Percentiles rank a stretch among this genome's conserved stretches.
Evolutionary conservation across 495 filamentous ascomycete genomes (phyloP).

Genomic region (Penicillium daleae): DNA sequence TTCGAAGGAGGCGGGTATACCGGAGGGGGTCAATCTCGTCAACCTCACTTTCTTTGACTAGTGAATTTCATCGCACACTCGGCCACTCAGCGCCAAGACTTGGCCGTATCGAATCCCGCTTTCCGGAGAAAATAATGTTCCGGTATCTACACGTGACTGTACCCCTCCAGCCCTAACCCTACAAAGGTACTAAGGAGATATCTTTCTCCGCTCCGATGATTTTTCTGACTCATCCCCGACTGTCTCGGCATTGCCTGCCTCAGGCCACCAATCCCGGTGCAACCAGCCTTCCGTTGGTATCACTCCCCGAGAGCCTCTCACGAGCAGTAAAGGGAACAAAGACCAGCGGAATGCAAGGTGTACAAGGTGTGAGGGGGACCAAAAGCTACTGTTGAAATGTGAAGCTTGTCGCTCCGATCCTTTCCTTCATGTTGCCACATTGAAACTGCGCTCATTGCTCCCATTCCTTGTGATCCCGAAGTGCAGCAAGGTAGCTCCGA

Average conservation of each 20-base stretch:
- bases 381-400: slow-evolving; percentile 4
- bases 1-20: slow-evolving; percentile 43
- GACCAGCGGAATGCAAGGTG: neutral
- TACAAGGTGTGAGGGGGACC: neutral
- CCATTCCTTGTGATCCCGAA: slow-evolving; percentile 23
- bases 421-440: slow-evolving; percentile 1
- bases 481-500: slow-evolving; percentile 21
- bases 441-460: neutral
- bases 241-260: slow-evolving; percentile 6
- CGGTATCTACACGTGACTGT: slow-evolving; percentile 42
- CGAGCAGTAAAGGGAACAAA: neutral
- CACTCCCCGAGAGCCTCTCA: neutral
- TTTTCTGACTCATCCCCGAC: neutral
- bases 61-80: slow-evolving; percentile 57
- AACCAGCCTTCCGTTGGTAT: slow-evolving; percentile 1
- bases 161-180: slow-evolving; percentile 37
- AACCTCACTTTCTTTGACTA: slow-evolving; percentile 45
- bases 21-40: slow-evolving; percentile 44
- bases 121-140: slow-evolving; percentile 31
- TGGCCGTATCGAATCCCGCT: slow-evolving; percentile 32
- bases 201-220: slow-evolving; percentile 6
- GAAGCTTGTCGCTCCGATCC: neutral
- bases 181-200: neutral
- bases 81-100: slow-evolving; percentile 45
- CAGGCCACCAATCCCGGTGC: slow-evolving; percentile 6